These are phyloP conservation scores for Boletus sp. DNA, from an alignment of 768 basidiomycete species.

Conservation along the genomic window DNA sequence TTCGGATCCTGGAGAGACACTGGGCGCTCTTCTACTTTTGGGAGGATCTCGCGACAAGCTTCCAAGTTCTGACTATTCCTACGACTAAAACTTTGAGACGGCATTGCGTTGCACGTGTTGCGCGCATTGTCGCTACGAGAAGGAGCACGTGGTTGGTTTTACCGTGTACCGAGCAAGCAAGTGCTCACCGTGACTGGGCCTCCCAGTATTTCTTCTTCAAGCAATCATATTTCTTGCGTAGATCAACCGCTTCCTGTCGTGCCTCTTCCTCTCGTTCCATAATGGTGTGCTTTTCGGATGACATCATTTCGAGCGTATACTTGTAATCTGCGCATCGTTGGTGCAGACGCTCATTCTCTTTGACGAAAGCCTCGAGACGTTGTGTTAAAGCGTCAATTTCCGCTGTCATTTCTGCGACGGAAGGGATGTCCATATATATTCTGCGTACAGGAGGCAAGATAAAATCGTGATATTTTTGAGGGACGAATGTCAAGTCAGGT, in stretches of 20 bases:
- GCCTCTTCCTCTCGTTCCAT: slow-evolving; percentile 33
- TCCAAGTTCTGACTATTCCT: slow-evolving; percentile 13
- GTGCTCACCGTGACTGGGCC: slow-evolving; percentile 12
- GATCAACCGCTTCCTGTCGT: slow-evolving; percentile 38
- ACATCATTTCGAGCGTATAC: slow-evolving; percentile 31
- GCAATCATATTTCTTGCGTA: slow-evolving; percentile 33
- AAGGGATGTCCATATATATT: slow-evolving; percentile 47
- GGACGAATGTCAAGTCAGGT: slow-evolving; percentile 48
- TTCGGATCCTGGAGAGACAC: slow-evolving; percentile 14
- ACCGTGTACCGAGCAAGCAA: neutral
- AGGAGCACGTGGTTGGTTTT: neutral
- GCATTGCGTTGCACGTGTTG: neutral
- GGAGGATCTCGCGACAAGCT: slow-evolving; percentile 7
- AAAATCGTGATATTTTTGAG: slow-evolving; percentile 56
- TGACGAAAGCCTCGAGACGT: slow-evolving; percentile 37
- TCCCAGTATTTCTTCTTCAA: slow-evolving; percentile 28
- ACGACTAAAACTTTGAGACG: slow-evolving; percentile 5
- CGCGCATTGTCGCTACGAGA: slow-evolving; percentile 5
- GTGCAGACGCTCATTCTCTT: slow-evolving; percentile 43
- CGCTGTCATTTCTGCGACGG: slow-evolving; percentile 20
- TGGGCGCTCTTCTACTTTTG: slow-evolving; percentile 21
- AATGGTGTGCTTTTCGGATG: slow-evolving; percentile 28
- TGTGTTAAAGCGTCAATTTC: slow-evolving; percentile 37
- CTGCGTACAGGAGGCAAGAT: slow-evolving; percentile 56
- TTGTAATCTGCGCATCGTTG: slow-evolving; percentile 42